Evolutionary conservation across 257 asterid species (phyloP), one percentile per base, ranked within the genome.

Genomic region (Rauvolfia tetraphylla): DNA sequence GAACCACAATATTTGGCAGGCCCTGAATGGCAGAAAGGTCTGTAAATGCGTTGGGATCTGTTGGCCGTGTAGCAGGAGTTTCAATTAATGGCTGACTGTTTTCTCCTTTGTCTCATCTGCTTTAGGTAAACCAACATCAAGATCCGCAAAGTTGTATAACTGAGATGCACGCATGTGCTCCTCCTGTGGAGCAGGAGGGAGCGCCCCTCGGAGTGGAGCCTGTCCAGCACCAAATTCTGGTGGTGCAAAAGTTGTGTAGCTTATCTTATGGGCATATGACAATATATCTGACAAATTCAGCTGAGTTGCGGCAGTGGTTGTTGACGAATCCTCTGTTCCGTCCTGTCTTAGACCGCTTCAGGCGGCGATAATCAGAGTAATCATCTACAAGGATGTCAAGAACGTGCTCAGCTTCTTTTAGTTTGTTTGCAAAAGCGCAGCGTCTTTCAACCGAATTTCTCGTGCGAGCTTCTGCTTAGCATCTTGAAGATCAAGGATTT

Each of bases 151-250:
- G 71, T 58, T 67, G 75, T 89, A 95, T 15, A 95, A 54, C 75
- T 81, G 94, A 4, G 99, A 92, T 2, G 98, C 98, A 5, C 98
- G 95, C 98, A 95, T 87, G 66, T 95, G 99, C 84, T 95, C 98
- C 44, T 95, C 99, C 82, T 92, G 99, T 20, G 98, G 98, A 42
- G 99, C 98, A 0, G 99, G 98, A 27, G 97, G n/a, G n/a, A n/a
- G n/a, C n/a, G n/a, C n/a, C n/a, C n/a, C n/a, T n/a, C n/a, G n/a
- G n/a, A n/a, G n/a, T n/a, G n/a, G n/a, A n/a, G n/a, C n/a, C n/a
- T n/a, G n/a, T n/a, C n/a, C n/a, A n/a, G n/a, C n/a, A n/a, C n/a
- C n/a, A n/a, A n/a, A n/a, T n/a, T n/a, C n/a, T n/a, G n/a, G n/a
- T n/a, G n/a, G n/a, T n/a, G n/a, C n/a, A n/a, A n/a, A n/a, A n/a